phyloP scores from a whole-genome alignment of 2,329 filamentous ascomycete genomes.

The Sporothrix protearum region DNA sequence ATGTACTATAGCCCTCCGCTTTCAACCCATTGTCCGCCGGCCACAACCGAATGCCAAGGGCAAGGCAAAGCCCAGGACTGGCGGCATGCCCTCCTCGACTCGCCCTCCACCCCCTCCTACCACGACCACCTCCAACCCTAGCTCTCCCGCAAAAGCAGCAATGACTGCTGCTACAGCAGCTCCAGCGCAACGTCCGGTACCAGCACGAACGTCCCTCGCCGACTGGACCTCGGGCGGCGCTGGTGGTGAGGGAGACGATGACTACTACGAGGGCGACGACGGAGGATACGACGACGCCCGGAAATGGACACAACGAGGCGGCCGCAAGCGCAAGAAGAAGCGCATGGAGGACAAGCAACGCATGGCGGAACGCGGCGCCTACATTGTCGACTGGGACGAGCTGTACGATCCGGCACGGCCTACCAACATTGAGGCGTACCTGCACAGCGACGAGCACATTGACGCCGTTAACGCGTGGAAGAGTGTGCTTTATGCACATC shows the following conservation, averaged over 20 bases:
- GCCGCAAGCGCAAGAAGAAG: conserved; percentile 54
- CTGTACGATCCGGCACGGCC: conserved; percentile 81
- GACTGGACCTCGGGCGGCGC: conserved; percentile 73
- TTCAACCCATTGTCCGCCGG: conserved; percentile 83
- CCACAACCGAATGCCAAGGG: conserved; percentile 61
- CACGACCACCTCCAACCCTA: background rate
- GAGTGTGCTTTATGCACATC: conserved; percentile 70
- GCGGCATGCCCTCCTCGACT: background rate
- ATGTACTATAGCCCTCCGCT: conserved; percentile 60
- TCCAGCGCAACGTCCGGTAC: conserved; percentile 32
- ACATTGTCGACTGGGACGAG: conserved; percentile 71
- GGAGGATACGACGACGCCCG: conserved; percentile 39
- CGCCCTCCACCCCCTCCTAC: background rate
- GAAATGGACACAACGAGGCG: conserved; percentile 64
- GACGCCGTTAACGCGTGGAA: conserved; percentile 83
- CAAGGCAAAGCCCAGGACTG: conserved; percentile 46
- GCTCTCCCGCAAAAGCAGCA: background rate
- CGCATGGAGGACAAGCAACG: conserved; percentile 62
- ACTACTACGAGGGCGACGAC: conserved; percentile 12
- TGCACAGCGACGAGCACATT: conserved; percentile 78
- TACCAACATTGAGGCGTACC: conserved; percentile 80
- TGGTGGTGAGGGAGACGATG: conserved; percentile 40
- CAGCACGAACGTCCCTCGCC: conserved; percentile 56
- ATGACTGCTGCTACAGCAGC: conserved; percentile 10
- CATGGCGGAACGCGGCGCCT: conserved; percentile 53